phyloP scores from a whole-genome alignment of 2,329 filamentous ascomycete species.

The Xylariaceae sp. region DNA sequence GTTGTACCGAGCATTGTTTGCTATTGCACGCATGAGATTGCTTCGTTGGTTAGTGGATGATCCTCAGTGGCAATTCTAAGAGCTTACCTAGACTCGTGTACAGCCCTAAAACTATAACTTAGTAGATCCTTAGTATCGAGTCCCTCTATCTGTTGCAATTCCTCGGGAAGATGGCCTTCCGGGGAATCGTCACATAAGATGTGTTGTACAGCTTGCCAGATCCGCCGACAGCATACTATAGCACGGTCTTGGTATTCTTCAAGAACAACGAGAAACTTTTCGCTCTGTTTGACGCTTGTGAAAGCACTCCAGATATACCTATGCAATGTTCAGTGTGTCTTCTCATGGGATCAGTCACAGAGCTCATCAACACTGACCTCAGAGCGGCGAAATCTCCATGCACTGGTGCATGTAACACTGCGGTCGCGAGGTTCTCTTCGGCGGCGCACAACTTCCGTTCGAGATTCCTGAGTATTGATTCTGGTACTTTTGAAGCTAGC shows the following conservation, averaged over 20 bases:
- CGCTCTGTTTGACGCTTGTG: constrained; percentile 39
- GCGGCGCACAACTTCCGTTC: constrained; percentile 64
- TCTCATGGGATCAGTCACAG: background rate
- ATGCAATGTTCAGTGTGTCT: constrained; percentile 7
- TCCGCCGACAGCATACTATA: constrained; percentile 58
- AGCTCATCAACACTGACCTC: constrained; percentile 40
- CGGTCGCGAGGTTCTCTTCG: constrained; percentile 61
- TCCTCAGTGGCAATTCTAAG: background rate
- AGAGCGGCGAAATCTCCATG: constrained; percentile 70
- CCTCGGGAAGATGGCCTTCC: constrained; percentile 79
- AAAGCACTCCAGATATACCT: constrained; percentile 56
- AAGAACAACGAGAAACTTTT: constrained; percentile 36
- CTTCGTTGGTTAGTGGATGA: constrained; percentile 43
- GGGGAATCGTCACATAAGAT: constrained; percentile 92
- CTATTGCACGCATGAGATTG: constrained; percentile 65
- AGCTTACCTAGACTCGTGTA: constrained; percentile 85
- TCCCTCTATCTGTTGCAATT: constrained; percentile 68
- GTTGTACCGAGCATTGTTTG: constrained; percentile 51
- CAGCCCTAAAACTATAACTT: constrained; percentile 90
- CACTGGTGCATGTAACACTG: constrained; percentile 64
- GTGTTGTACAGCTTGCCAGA: constrained; percentile 74
- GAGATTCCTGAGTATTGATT: constrained; percentile 57
- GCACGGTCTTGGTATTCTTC: constrained; percentile 52
- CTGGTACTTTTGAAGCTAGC: constrained; percentile 50
- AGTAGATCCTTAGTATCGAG: constrained; percentile 83